Base-by-base conservation (phyloP, 345 rosid species). In the Barbarea vulgaris region DNA sequence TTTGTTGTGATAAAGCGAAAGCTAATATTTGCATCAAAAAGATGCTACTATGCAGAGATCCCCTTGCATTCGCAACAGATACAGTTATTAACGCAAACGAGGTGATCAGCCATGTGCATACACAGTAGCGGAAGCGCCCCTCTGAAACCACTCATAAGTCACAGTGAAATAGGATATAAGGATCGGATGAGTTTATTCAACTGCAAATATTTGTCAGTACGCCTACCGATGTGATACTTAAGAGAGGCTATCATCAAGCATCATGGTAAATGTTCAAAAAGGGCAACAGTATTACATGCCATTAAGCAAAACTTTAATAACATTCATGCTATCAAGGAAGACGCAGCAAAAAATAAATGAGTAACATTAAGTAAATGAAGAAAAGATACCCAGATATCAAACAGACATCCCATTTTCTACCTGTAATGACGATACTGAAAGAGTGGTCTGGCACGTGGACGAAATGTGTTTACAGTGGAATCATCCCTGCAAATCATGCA, bases 371-470 rank as follows among this genome's bases (percentile, higher is more conserved):
- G 51, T 36, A 58, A 59, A 60, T 72, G 61, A 50, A 34, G 42
- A 33, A 56, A 54, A 60, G 27, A 57, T 10, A 51, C 7, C 28
- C 31, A 24, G 55, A 27, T 44, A 44, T 44, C 9, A 53, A 10
- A 63, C 30, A 31, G 47, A 56, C 74, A 57, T 50, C 48, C 55
- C 46, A 31, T 52, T 74, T 58, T 73, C 59, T 80, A 91, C 99
- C 99, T 93, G 84, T 96, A 96, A 64, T 89, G 93, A 74, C 98
- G 98, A 74, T 96, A 96, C 70, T 93, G 99, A 89, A 96, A 96
- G 59, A 96, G 98, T 19, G 72, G 91, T 31, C 91, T 84, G 77
- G 97, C 94, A 75, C 95, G 98, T 57, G 97, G 98, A 52, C 96
- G 96, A 55, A 93, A 96, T 72, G 96, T 96, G 82, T 86, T 87